These are phyloP conservation scores for Helianthus annuus DNA, from an alignment of 129 eudicot genomes.

Conservation along the genomic window DNA sequence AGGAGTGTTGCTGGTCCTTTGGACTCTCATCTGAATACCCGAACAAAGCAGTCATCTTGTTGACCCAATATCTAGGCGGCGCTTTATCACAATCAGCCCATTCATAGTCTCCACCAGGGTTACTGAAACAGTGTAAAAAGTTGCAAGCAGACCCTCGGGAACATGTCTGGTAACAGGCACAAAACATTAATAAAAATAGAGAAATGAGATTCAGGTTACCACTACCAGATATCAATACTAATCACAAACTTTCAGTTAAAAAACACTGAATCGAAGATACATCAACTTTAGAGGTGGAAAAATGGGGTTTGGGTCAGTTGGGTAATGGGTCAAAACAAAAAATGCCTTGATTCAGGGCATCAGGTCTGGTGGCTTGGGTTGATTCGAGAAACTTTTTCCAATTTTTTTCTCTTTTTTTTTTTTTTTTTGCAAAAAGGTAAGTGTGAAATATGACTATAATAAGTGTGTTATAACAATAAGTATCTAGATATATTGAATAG, in stretches of 20 bases:
- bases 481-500: background rate
- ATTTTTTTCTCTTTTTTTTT: background rate
- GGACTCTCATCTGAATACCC: constrained; percentile 63
- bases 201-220: constrained; percentile 8
- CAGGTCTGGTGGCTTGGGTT: background rate
- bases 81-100: constrained; percentile 97
- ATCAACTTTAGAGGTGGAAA: background rate
- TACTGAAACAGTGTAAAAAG: constrained; percentile 88
- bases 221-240: constrained; percentile 5
- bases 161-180: constrained; percentile 57
- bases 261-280: background rate
- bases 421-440: background rate
- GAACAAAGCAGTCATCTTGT: constrained; percentile 81
- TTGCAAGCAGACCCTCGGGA: constrained; percentile 91
- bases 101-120: constrained; percentile 99
- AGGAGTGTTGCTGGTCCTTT: constrained; percentile 33
- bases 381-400: background rate
- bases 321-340: background rate
- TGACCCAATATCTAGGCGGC: constrained; percentile 80
- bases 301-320: background rate
- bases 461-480: background rate
- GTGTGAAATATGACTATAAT: constrained; percentile 5
- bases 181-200: constrained; percentile 1
- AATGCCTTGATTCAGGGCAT: background rate
- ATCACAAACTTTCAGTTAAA: constrained; percentile 3